These are phyloP conservation scores for Cordyceps fumosorosea DNA, from an alignment of 2,329 filamentous ascomycete species.

Conservation along the genomic window DNA sequence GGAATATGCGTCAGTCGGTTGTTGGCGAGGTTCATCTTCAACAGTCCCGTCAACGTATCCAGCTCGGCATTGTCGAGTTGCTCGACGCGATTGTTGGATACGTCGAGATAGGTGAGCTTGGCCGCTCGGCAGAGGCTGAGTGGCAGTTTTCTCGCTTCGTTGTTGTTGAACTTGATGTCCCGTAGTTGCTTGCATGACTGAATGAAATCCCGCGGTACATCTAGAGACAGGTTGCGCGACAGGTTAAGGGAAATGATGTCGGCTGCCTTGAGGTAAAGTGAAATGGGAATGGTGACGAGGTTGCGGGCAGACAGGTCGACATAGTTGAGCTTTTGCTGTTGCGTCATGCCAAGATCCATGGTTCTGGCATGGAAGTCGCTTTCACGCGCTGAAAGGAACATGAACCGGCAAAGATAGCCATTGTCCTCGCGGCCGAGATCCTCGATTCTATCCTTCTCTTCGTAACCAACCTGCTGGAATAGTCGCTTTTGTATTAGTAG, in stretches of 20 bases:
- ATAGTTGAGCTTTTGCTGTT: constrained; percentile 86
- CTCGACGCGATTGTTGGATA: constrained; percentile 90
- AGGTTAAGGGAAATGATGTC: constrained; percentile 95
- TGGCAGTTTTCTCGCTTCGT: constrained; percentile 82
- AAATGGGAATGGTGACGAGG: constrained; percentile 89
- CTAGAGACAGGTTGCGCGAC: constrained; percentile 83
- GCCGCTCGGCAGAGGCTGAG: constrained; percentile 75
- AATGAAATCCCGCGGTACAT: constrained; percentile 93
- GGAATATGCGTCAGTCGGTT: constrained; percentile 79
- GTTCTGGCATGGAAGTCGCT: constrained; percentile 63
- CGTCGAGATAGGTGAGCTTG: constrained; percentile 80
- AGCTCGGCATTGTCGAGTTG: constrained; percentile 81
- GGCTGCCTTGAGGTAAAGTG: constrained; percentile 79
- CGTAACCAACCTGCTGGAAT: constrained; percentile 86
- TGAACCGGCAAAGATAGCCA: constrained; percentile 92
- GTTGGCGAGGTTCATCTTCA: constrained; percentile 90
- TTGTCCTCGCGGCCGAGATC: constrained; percentile 96
- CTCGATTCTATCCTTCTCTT: constrained; percentile 77
- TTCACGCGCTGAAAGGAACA: constrained; percentile 85
- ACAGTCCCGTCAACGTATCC: constrained; percentile 63
- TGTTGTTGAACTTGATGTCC: constrained; percentile 93
- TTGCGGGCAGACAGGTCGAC: constrained; percentile 88
- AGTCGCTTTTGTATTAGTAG: constrained; percentile 87
- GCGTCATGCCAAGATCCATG: constrained; percentile 74
- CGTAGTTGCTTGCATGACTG: constrained; percentile 85